Evolutionary conservation across 2,329 filamentous ascomycete genomes (phyloP).

Genomic region (Fusarium robinianum): DNA sequence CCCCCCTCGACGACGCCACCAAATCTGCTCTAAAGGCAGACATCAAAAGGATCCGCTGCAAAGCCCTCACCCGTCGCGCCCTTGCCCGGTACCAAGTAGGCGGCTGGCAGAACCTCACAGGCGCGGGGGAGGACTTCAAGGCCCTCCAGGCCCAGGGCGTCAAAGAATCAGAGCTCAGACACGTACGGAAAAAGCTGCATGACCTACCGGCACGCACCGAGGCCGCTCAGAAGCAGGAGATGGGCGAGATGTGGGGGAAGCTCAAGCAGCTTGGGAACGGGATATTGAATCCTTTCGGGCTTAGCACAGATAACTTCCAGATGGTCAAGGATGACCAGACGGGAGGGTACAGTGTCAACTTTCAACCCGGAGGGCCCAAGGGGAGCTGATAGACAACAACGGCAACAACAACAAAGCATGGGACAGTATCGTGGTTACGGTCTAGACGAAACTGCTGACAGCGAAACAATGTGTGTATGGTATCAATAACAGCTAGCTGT

Average conservation of each 20-base stretch:
- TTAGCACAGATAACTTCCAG: slow-evolving; percentile 93
- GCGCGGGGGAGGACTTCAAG: slow-evolving; percentile 81
- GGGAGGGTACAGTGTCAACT: slow-evolving; percentile 94
- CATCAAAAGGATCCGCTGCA: slow-evolving; percentile 76
- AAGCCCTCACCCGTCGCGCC: slow-evolving; percentile 80
- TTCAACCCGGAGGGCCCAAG: slow-evolving; percentile 46
- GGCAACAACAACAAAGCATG: too few relatives aligned
- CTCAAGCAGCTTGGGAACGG: slow-evolving; percentile 91
- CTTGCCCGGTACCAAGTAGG: slow-evolving; percentile 71
- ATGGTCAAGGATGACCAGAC: slow-evolving; percentile 89
- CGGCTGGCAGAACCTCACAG: slow-evolving; percentile 79
- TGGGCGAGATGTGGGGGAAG: slow-evolving; percentile 97
- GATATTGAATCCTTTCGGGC: slow-evolving; percentile 87
- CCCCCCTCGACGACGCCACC: slow-evolving; percentile 40
- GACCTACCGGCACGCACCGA: slow-evolving; percentile 71
- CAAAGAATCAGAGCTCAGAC: slow-evolving; percentile 65
- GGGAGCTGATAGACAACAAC: too few relatives aligned
- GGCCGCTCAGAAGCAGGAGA: slow-evolving; percentile 81
- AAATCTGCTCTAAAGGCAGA: slow-evolving; percentile 55
- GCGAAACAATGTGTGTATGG: too few relatives aligned
- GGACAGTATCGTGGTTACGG: too few relatives aligned
- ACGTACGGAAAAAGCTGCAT: slow-evolving; percentile 68
- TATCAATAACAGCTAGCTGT: too few relatives aligned
- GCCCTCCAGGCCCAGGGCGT: slow-evolving; percentile 57
- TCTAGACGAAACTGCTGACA: too few relatives aligned